Base-by-base conservation (phyloP, 768 basidiomycete genomes). In the Termitomyces sp. region DNA sequence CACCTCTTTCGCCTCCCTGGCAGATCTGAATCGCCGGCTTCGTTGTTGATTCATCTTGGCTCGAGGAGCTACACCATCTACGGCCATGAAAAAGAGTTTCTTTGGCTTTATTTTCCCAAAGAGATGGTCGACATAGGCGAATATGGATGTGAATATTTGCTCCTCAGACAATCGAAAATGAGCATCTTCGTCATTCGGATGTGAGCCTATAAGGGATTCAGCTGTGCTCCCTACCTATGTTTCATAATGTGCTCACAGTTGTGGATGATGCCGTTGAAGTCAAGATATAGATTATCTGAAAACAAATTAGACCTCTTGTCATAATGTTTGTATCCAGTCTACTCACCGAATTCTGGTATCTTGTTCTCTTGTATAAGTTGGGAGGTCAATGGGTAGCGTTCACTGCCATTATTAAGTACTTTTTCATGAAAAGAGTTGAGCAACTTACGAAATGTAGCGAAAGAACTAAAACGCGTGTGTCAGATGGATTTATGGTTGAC, bases 21-120 rank as follows among this genome's bases (percentile, higher is more conserved):
- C 95, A 0, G 95, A 94, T 53, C 96, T 78, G 76, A 98, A 99
- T 43, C 95, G 85, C 36, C 96, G 79, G 67, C 89, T 88, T 18
- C 96, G 86, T 67, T 98, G 96, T 71, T 98, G 96, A 68, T 99
- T 99, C 96, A 98, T 97, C 81, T 99, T 98, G 32, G 96, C 96
- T 43, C 96, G 78, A 4, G 96, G 96, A 0, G 96, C 96, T 13
- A 98, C 95, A 45, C 96, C 96, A 68, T 98, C 97, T 43, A 99
- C 88, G 23, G 96, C 97, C 90, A 99, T 96, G 72, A 97, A 98
- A 71, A 98, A 98, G 12, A 97, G 76, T 67, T 98, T 97, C 78
- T 92, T 89, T 0, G 97, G 97, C 69, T 95, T 98, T 58, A 99
- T 98, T 75, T 95, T 98, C 29, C 87, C 83, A 71, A 99, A 99